These are phyloP conservation scores for Dothideomycetes sp. DNA, from an alignment of 2,329 filamentous ascomycete genomes.

Conservation along the genomic window DNA sequence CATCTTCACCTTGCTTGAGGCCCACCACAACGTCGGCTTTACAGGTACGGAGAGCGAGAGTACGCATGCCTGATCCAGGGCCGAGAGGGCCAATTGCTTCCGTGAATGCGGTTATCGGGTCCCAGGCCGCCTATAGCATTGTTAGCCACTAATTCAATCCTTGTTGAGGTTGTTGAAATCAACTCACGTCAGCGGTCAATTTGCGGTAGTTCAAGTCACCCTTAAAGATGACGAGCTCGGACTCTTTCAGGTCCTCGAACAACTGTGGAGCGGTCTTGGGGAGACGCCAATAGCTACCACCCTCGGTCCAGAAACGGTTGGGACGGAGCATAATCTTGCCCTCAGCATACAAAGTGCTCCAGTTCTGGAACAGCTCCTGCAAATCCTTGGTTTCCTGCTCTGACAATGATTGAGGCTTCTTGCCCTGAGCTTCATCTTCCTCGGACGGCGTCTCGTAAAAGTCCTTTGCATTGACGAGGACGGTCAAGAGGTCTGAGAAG, in stretches of 20 bases:
- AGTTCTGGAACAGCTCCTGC: constrained; percentile 70
- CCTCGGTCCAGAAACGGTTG: constrained; percentile 85
- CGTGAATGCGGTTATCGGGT: constrained; percentile 75
- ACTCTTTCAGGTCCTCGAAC: constrained; percentile 66
- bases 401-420: constrained; percentile 52
- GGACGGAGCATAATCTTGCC: constrained; percentile 75
- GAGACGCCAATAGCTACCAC: constrained; percentile 80
- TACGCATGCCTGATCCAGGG: constrained; percentile 68
- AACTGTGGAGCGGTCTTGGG: constrained; percentile 59
- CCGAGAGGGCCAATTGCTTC: constrained; percentile 81
- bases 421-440: constrained; percentile 48
- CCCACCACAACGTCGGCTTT: constrained; percentile 95
- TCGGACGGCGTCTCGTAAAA: constrained; percentile 73
- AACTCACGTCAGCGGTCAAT: constrained; percentile 75
- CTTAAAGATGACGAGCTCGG: constrained; percentile 91
- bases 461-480: constrained; percentile 62
- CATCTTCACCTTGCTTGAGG: constrained; percentile 71
- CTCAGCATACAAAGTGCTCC: constrained; percentile 70
- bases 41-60: constrained; percentile 82
- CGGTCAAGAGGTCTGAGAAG: constrained; percentile 71
- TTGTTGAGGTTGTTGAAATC: neutral
- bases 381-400: constrained; percentile 60
- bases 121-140: constrained; percentile 59
- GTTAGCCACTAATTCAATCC: neutral
- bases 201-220: constrained; percentile 96